Base-by-base conservation (phyloP, 352 stramenopile species). In the Globisporangium viniferum region DNA sequence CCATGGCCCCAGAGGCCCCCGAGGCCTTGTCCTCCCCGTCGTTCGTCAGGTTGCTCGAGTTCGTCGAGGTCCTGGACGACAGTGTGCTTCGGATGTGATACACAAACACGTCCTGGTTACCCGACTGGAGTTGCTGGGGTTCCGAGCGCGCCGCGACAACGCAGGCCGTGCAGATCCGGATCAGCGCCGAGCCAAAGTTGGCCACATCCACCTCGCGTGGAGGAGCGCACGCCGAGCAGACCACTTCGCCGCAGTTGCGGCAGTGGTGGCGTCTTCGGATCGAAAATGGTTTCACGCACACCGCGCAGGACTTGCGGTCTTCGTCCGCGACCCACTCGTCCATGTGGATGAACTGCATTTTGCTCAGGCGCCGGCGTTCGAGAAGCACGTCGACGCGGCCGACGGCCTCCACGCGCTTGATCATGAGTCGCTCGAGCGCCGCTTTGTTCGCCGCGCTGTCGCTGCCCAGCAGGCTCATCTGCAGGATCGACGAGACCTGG, bases 171-270 rank as follows among this genome's bases (percentile, higher is more conserved):
- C 85, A 93, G 65, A 93, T 86, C 14, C 85, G 85, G 36, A 84
- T 78, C 33, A 67, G 61, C 35, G 71, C 73, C n/a, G 69, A 35
- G 14, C 75, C 74, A 36, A 74, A 75, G 15, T 56, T 77, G 7
- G 56, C 67, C 22, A 79, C 59, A 46, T 89, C 80, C 0, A 92
- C 73, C 35, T 89, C 76, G 15, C 81, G 80, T 0, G 75, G 73
- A n/a, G 81, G 79, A 22, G 84, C 82, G 31, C 86, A 93, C 5
- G 78, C 80, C 2, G 82, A 78, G 65, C 86, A 93, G 6, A 92
- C 84, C 2, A 93, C 86, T 51, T 93, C 86, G 24, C 86, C 86
- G 35, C 86, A 93, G 65, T 84, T 75, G 22, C 86, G 80, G 64
- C 86, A 93, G 62, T 90, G 82, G 61, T 93, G 86, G 14, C 82